Percentiles rank a stretch among this genome's conserved stretches.
phyloP scores from a whole-genome alignment of 768 basidiomycete species.

The Hygrocybe punicea region DNA sequence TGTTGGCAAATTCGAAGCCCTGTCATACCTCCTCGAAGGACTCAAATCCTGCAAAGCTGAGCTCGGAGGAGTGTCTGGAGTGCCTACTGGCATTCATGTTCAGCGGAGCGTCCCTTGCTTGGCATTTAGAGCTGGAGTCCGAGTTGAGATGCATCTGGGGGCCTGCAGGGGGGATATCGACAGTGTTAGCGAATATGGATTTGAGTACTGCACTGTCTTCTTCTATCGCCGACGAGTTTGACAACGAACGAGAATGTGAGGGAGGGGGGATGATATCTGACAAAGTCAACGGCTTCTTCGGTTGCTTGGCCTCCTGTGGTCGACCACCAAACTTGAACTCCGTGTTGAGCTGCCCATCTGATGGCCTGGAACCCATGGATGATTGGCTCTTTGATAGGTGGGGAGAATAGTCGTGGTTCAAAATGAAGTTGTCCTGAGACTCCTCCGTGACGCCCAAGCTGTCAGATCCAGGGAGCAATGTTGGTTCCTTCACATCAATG shows the following conservation, averaged over 20 bases:
- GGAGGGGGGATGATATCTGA: constrained; percentile 75
- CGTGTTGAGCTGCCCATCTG: constrained; percentile 64
- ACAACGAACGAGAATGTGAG: constrained; percentile 48
- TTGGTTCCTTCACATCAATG: constrained; percentile 34
- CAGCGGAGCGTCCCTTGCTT: constrained; percentile 20
- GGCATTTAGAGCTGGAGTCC: constrained; percentile 40
- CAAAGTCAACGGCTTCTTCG: constrained; percentile 49
- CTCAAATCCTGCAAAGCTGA: constrained; percentile 69
- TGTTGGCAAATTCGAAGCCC: constrained; percentile 68
- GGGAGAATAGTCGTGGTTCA: constrained; percentile 11
- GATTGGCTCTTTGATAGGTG: constrained; percentile 18
- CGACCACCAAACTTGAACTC: constrained; percentile 75
- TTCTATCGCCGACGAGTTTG: constrained; percentile 41
- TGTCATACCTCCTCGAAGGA: constrained; percentile 77
- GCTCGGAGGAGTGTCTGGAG: constrained; percentile 47
- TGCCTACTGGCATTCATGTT: constrained; percentile 26
- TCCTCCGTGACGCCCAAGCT: constrained; percentile 36
- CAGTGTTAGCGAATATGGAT: constrained; percentile 51
- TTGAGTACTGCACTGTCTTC: constrained; percentile 54
- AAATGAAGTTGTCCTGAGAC: constrained; percentile 16
- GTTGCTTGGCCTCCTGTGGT: constrained; percentile 25
- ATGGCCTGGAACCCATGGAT: constrained; percentile 44
- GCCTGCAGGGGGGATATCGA: constrained; percentile 37
- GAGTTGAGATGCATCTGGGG: constrained; percentile 40
- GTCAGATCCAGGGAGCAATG: constrained; percentile 40